These are phyloP conservation scores for Dactylonectria macrodidyma DNA, from an alignment of 2,329 filamentous ascomycete species.

Conservation along the genomic window DNA sequence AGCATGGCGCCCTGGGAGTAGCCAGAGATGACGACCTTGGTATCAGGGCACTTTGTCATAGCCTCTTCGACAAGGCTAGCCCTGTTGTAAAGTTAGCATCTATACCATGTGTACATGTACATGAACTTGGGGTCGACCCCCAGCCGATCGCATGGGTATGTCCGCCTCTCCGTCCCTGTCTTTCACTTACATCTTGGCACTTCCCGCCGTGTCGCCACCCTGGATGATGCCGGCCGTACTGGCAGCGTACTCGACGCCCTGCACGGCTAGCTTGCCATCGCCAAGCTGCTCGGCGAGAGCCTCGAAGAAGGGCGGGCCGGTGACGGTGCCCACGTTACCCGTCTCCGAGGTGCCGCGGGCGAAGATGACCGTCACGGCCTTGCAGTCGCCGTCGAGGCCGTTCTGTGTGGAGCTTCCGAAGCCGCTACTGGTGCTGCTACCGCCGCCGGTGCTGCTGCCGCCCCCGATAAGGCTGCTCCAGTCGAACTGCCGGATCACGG, in stretches of 20 bases:
- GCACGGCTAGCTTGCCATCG: constrained; percentile 61
- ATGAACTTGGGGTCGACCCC: neutral
- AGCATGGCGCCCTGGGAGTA: constrained; percentile 60
- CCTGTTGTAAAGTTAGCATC: constrained; percentile 30
- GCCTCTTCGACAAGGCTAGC: constrained; percentile 49
- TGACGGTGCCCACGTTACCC: constrained; percentile 65
- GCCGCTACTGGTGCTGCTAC: constrained; percentile 8
- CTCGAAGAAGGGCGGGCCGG: constrained; percentile 66
- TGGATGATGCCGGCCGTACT: constrained; percentile 60
- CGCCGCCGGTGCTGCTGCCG: neutral
- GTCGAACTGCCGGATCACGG: constrained; percentile 38
- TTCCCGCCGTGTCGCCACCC: constrained; percentile 61
- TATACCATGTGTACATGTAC: no score
- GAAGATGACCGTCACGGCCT: constrained; percentile 66
- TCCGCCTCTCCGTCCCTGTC: neutral
- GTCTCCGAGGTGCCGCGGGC: constrained; percentile 69
- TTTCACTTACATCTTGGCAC: constrained; percentile 61
- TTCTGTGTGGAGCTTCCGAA: constrained; percentile 42
- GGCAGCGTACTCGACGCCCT: constrained; percentile 69
- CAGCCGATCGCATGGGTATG: neutral
- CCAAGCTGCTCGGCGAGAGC: constrained; percentile 59
- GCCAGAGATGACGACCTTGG: constrained; percentile 62
- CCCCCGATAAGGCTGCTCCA: neutral
- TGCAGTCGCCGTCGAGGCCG: constrained; percentile 44
- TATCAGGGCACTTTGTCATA: constrained; percentile 58